Evolutionary conservation across 768 basidiomycete species (phyloP), one percentile per base, ranked within the genome.

Genomic region (Mycena epipterygia): DNA sequence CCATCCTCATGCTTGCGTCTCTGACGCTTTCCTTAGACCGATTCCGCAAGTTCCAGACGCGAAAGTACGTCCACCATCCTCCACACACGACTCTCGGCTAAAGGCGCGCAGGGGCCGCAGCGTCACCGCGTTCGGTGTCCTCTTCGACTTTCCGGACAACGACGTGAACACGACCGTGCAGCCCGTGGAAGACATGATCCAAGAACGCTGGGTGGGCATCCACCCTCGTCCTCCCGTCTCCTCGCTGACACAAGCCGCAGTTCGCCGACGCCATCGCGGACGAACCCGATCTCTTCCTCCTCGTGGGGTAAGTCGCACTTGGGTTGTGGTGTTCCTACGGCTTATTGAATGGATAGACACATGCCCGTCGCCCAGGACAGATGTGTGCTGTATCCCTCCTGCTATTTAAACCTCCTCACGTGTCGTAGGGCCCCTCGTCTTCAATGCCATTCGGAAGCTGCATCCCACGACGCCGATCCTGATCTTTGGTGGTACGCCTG

Each of bases 71-170:
- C n/a, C 16, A 14, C 3, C 42, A 33, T 35, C 13, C 27, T 23
- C 19, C 27, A 2, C n/a, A 42, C 32, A 48, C 27, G 27, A 33
- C 41, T 62, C 48, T 5, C 13, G 17, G 9, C 65, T 39, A 51
- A 64, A 48, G 23, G 48, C 23, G 23, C 21, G 29, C 33, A 87
- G 85, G 72, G 95, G 93, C 25, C 86, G 91, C 55, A 88, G 82
- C 52, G 90, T 96, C 42, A 96, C 94, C 1, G 89, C 95, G 3
- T 85, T 96, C n/a, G 95, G 95, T 7, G 90, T 95, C 35, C 78
- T 96, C 16, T 96, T 82, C 70, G 86, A 94, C 77, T 97, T 95
- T 77, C 88, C 86, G 0, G 88, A 89, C 59, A 93, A 93, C 73
- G 90, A 85, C 39, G 76, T 81, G 57, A 93, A 93, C 69, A 94